These are phyloP conservation scores for Umbilicus rupestris DNA, from an alignment of 164 flowering plant species.

Conservation along the genomic window DNA sequence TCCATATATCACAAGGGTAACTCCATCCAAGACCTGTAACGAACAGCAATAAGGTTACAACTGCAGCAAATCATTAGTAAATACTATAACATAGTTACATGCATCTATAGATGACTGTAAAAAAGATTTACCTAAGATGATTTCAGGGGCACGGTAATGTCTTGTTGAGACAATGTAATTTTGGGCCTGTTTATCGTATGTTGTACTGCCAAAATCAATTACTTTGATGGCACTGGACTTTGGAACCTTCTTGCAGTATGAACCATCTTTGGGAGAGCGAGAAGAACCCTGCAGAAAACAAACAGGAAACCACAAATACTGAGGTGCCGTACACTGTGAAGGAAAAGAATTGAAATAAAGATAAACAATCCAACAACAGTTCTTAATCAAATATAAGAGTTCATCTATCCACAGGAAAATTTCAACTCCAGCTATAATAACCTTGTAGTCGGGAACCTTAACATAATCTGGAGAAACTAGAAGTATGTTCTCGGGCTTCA, in stretches of 20 bases:
- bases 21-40: slow-evolving; percentile 86
- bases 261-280: slow-evolving; percentile 53
- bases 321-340: neutral
- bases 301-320: neutral
- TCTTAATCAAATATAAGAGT: neutral
- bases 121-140: slow-evolving; percentile 1
- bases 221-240: slow-evolving; percentile 9
- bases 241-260: slow-evolving; percentile 12
- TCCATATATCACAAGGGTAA: slow-evolving; percentile 91
- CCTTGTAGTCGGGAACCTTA: slow-evolving; percentile 88
- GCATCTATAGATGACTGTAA: neutral
- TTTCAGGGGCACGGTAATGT: slow-evolving; percentile 11
- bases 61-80: neutral
- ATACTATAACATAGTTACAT: neutral
- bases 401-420: neutral
- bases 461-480: slow-evolving; percentile 73
- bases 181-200: slow-evolving; percentile 2
- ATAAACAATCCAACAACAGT: neutral
- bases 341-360: neutral
- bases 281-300: slow-evolving; percentile 35
- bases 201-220: slow-evolving; percentile 10
- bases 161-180: slow-evolving; percentile 8
- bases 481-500: slow-evolving; percentile 93
- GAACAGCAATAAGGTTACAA: neutral
- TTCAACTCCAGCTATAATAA: slow-evolving; percentile 12